These are phyloP conservation scores for Alternaria tenuissima DNA, from an alignment of 2,329 filamentous ascomycete species.

Conservation along the genomic window DNA sequence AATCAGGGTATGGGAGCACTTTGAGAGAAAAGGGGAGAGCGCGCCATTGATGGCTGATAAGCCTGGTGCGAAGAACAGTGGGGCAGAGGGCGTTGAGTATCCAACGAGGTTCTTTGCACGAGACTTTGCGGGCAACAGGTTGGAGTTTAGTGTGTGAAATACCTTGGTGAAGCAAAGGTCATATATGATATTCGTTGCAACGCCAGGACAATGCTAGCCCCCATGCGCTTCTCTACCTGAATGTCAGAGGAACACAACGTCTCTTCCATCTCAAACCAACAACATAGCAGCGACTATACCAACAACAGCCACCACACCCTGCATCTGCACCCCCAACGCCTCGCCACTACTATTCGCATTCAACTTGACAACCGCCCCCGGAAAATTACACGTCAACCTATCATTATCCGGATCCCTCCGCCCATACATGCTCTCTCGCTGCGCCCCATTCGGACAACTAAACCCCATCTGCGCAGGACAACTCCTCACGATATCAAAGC, in stretches of 20 bases:
- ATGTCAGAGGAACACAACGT: neutral
- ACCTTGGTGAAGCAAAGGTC: neutral
- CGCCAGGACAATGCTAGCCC: neutral
- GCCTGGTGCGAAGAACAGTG: conserved; percentile 58
- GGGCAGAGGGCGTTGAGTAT: conserved; percentile 64
- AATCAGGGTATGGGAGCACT: conserved; percentile 52
- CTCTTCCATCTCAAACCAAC: neutral
- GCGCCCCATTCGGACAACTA: conserved; percentile 67
- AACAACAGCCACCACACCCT: neutral
- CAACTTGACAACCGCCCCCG: conserved; percentile 52
- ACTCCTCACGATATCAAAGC: conserved; percentile 82
- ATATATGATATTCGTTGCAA: neutral
- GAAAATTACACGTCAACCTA: conserved; percentile 51
- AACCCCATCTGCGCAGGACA: conserved; percentile 83
- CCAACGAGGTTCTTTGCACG: conserved; percentile 68
- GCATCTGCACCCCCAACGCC: neutral
- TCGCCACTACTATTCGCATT: conserved; percentile 24
- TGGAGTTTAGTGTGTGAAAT: conserved; percentile 50
- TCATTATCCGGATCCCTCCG: conserved; percentile 20
- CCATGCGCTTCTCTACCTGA: neutral
- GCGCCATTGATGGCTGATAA: conserved; percentile 64
- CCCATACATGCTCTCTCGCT: conserved; percentile 37
- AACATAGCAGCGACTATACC: neutral
- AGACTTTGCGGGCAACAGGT: conserved; percentile 52
- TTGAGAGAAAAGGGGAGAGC: conserved; percentile 56